Percentiles rank a stretch among this genome's conserved stretches.
Evolutionary conservation across 169 alveolate genomes (phyloP).

Genomic region (Plasmodium falciparum): DNA sequence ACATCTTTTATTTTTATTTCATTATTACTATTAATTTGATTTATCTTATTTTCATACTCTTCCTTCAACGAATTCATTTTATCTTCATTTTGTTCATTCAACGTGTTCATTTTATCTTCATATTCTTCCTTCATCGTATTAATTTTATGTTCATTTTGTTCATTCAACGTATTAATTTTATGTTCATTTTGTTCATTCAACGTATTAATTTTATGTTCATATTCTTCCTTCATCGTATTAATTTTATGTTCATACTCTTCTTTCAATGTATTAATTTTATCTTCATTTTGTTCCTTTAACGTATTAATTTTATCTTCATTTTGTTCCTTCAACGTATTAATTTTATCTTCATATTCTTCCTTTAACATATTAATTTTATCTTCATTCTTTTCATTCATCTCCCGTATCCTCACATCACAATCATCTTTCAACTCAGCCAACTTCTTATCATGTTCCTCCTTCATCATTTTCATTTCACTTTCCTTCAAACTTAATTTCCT

Average conservation of each 20-base stretch:
- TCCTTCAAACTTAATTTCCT: conserved; percentile 22
- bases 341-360: no score
- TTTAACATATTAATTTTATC: no score
- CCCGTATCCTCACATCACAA: conserved; percentile 14
- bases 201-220: not conserved
- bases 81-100: not conserved
- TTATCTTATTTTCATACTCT: no score
- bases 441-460: conserved; percentile 31
- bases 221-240: no score
- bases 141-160: conserved; percentile 21
- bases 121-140: conserved; percentile 25
- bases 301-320: no score
- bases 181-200: conserved; percentile 37
- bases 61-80: no score
- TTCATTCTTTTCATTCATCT: conserved; percentile 9
- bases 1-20: conserved; percentile 26
- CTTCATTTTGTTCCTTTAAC: no score
- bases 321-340: no score
- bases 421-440: conserved; percentile 26
- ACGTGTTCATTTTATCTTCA: conserved; percentile 12
- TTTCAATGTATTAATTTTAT: no score
- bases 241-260: no score
- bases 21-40: not conserved
- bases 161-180: not conserved
- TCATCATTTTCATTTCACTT: not conserved